Percentiles rank a stretch among this genome's conserved stretches.
Conservation (phyloP, 371 early-diverging fungal species). For the Mucor racemosus region DNA sequence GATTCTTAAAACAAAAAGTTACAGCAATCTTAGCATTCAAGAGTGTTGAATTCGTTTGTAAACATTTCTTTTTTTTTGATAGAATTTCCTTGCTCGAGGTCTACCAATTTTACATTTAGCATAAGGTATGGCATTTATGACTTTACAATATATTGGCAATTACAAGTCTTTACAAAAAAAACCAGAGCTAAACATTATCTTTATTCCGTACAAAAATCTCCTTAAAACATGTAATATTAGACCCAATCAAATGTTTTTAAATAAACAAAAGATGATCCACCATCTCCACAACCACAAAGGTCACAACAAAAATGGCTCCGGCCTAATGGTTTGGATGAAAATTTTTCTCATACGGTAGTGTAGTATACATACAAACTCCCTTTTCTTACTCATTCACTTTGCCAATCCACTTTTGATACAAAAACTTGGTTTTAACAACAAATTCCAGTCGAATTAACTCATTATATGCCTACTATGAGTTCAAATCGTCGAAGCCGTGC, state of each 20-base stretch:
- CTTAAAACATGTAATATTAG: neutral
- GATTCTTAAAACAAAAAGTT: no score
- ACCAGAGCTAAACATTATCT: no score
- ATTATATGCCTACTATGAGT: conserved; percentile 25
- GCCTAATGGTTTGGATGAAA: neutral
- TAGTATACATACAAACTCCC: neutral
- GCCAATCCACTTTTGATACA: neutral
- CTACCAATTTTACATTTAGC: no score
- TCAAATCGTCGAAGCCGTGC: conserved; percentile 40
- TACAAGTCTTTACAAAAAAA: no score
- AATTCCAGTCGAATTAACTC: neutral
- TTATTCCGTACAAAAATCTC: no score
- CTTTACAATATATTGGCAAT: no score
- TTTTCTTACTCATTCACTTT: conserved; percentile 5
- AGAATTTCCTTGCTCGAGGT: no score
- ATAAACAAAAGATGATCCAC: neutral
- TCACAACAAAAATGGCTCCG: conserved; percentile 1
- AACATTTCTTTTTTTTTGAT: no score
- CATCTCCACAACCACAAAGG: neutral
- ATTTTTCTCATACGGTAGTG: neutral
- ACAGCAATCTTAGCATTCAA: no score
- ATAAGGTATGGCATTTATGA: no score
- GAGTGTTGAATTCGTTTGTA: no score
- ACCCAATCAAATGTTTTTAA: neutral
- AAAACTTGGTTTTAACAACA: neutral